A percentile compares a stretch with the other conserved stretches of the same genome.
Evolutionary conservation across 1,139 yeast genomes (phyloP).

Genomic region (Protomyces gravidus): DNA sequence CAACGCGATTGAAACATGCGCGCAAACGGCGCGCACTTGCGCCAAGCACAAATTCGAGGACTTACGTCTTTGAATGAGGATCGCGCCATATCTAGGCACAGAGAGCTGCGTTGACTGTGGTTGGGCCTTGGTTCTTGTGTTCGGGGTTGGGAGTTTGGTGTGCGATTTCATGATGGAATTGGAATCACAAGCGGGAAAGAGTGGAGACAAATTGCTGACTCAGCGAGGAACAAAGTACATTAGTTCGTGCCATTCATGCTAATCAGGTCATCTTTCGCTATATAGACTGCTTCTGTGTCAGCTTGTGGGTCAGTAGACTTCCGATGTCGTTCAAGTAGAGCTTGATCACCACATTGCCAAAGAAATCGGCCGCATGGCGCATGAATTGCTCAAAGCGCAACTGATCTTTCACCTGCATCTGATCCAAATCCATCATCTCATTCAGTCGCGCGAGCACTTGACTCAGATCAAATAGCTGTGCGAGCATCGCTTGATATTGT

Average conservation of each 20-base stretch:
- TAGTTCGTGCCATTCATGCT: too few relatives aligned
- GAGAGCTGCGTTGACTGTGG: background rate
- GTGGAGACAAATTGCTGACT: background rate
- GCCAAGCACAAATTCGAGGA: background rate
- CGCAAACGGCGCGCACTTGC: background rate
- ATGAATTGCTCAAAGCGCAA: constrained; percentile 13
- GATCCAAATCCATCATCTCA: constrained; percentile 10
- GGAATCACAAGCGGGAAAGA: too few relatives aligned
- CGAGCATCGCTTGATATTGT: background rate
- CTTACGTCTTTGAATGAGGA: constrained; percentile 28
- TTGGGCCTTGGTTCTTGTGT: background rate
- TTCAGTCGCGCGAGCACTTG: constrained; percentile 5
- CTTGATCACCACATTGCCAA: constrained; percentile 16
- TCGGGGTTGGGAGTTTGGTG: background rate
- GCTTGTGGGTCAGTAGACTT: constrained; percentile 3
- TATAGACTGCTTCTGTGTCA: background rate
- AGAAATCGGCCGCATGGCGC: background rate
- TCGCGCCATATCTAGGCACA: background rate
- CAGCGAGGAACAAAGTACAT: too few relatives aligned
- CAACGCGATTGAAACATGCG: background rate
- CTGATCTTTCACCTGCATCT: constrained; percentile 10
- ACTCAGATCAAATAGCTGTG: background rate
- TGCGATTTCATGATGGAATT: background rate
- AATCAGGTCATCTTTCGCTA: too few relatives aligned
- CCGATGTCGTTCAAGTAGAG: constrained; percentile 12